Evolutionary conservation across 331 rosid genomes (phyloP).

Genomic region (Telfairia occidentalis): DNA sequence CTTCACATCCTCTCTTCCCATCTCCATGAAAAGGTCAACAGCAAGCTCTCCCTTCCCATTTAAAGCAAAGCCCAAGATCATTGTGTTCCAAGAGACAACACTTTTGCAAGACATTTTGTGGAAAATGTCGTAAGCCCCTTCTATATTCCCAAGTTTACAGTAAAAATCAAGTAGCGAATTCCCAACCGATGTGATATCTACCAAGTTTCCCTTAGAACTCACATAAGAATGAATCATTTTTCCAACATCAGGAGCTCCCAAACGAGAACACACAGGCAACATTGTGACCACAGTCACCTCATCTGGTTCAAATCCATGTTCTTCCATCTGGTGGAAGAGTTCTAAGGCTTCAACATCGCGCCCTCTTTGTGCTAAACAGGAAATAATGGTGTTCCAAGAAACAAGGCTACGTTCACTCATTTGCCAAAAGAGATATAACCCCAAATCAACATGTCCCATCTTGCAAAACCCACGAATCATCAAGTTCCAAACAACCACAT

Average conservation of each 20-base stretch:
- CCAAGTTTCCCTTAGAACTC: constrained; percentile 16
- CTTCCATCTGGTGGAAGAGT: constrained; percentile 34
- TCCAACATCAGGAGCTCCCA: constrained; percentile 41
- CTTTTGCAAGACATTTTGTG: constrained; percentile 30
- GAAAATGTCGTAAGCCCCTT: constrained; percentile 30
- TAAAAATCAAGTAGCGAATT: constrained; percentile 50
- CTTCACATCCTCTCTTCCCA: constrained; percentile 22
- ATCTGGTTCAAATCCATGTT: constrained; percentile 38
- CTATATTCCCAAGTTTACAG: constrained; percentile 41
- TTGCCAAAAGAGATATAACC: constrained; percentile 27
- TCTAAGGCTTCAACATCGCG: constrained; percentile 32
- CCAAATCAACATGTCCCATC: constrained; percentile 27
- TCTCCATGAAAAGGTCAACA: constrained; percentile 36
- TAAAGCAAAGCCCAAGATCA: constrained; percentile 52
- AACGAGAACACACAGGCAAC: constrained; percentile 44
- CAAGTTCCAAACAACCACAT: constrained; percentile 39
- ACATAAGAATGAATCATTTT: constrained; percentile 36
- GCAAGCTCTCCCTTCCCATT: constrained; percentile 51
- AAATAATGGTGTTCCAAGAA: constrained; percentile 53
- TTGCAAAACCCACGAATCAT: constrained; percentile 45
- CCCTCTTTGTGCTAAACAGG: constrained; percentile 26
- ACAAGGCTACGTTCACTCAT: constrained; percentile 39
- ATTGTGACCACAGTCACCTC: constrained; percentile 42
- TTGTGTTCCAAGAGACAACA: constrained; percentile 49
- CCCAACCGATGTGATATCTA: constrained; percentile 24